These are phyloP conservation scores for Blastomyces percursus DNA, from an alignment of 2,329 filamentous ascomycete genomes.

Conservation along the genomic window DNA sequence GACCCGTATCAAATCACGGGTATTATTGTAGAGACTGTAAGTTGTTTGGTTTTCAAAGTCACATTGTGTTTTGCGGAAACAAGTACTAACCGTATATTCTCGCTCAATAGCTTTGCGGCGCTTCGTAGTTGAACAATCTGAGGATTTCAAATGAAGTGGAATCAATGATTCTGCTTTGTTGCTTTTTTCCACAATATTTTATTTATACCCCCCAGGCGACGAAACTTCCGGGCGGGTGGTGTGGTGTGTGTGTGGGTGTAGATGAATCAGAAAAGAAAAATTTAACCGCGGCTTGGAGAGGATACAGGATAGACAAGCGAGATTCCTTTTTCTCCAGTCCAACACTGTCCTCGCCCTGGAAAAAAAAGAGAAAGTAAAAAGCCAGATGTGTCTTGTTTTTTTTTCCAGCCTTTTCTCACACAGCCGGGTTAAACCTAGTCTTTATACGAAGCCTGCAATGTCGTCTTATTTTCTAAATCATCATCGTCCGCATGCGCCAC, in stretches of 20 bases:
- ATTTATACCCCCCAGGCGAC: slow-evolving; percentile 33
- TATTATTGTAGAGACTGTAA: slow-evolving; percentile 63
- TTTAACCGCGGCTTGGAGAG: neutral
- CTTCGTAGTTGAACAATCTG: slow-evolving; percentile 22
- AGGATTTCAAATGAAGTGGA: neutral
- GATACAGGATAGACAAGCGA: too few relatives aligned
- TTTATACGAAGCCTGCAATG: too few relatives aligned
- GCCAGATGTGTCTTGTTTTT: too few relatives aligned
- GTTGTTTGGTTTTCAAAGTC: slow-evolving; percentile 9
- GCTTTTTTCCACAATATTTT: slow-evolving; percentile 21
- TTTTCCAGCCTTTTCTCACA: too few relatives aligned
- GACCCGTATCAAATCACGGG: slow-evolving; percentile 78
- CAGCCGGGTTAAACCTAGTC: too few relatives aligned
- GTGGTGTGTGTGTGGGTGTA: neutral
- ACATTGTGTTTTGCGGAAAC: neutral
- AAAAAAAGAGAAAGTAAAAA: too few relatives aligned
- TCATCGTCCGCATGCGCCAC: too few relatives aligned
- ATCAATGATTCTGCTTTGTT: slow-evolving; percentile 14
- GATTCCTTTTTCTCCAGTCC: too few relatives aligned
- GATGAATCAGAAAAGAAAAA: neutral
- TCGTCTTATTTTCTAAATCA: too few relatives aligned
- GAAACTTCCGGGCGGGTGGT: neutral
- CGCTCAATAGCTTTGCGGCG: slow-evolving; percentile 28
- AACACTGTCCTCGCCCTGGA: too few relatives aligned
- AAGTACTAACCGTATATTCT: slow-evolving; percentile 5